Conservation (phyloP, 805 yeast genomes). For the Teunomyces cretensis region DNA sequence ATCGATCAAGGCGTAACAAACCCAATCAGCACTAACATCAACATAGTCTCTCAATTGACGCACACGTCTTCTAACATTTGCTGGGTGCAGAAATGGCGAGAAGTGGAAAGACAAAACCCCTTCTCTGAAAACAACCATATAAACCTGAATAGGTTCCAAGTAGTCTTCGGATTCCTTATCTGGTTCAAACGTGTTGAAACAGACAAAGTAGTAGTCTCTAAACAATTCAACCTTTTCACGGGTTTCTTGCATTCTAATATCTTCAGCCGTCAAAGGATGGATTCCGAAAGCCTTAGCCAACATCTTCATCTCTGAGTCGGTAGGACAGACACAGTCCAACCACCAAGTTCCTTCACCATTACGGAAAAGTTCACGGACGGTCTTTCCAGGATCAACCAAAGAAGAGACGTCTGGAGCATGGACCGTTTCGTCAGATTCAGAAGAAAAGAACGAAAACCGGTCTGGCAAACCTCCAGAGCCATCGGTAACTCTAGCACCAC, state of each 20-base stretch:
- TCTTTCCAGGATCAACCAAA: constrained; percentile 19
- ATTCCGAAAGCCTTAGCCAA: constrained; percentile 92
- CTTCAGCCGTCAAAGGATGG: constrained; percentile 97
- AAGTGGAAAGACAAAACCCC: constrained; percentile 30
- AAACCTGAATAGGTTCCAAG: constrained; percentile 31
- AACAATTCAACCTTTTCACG: constrained; percentile 96
- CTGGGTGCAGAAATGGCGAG: constrained; percentile 27
- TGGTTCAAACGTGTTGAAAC: constrained; percentile 94
- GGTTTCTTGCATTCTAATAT: constrained; percentile 92
- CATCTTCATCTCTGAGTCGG: constrained; percentile 91
- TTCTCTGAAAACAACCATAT: constrained; percentile 28
- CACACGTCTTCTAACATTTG: constrained; percentile 28
- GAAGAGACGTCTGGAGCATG: constrained; percentile 29
- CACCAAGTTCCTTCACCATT: constrained; percentile 31
- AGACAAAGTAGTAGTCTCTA: constrained; percentile 86
- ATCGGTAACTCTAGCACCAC: constrained; percentile 34
- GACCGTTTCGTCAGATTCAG: constrained; percentile 27
- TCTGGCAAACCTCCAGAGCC: constrained; percentile 51
- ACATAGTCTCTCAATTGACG: constrained; percentile 30
- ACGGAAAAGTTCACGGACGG: constrained; percentile 22
- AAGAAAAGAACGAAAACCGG: constrained; percentile 28
- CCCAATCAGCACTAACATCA: constrained; percentile 30
- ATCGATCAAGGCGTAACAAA: constrained; percentile 31
- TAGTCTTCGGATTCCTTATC: constrained; percentile 45
- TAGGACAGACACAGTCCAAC: constrained; percentile 92